Evolutionary conservation across 371 early-diverging fungal species (phyloP).

Genomic region (Smittium culicis): DNA sequence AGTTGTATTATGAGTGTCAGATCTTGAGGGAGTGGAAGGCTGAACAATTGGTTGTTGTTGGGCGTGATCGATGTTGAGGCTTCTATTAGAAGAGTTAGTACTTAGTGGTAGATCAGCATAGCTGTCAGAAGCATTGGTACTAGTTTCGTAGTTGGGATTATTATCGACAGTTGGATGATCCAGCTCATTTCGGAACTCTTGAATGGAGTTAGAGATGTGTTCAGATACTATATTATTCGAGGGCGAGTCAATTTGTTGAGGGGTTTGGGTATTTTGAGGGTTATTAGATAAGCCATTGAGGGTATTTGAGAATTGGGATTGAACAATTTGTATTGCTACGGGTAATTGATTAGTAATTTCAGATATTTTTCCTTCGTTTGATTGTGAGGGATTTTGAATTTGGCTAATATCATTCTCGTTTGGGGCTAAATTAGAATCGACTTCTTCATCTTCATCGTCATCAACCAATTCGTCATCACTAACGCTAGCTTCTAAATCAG

Average conservation of each 20-base stretch:
- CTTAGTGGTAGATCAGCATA: neutral
- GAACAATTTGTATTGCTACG: slow-evolving; percentile 5
- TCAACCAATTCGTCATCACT: slow-evolving; percentile 52
- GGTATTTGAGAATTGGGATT: slow-evolving; percentile 2
- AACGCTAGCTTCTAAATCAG: slow-evolving; percentile 77
- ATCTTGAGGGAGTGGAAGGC: neutral
- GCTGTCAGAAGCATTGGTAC: neutral
- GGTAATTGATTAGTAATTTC: slow-evolving; percentile 6
- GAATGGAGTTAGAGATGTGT: neutral
- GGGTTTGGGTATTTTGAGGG: neutral
- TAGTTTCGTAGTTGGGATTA: neutral
- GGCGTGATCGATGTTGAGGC: neutral
- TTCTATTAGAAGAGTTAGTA: neutral
- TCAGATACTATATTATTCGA: neutral
- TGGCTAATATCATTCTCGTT: neutral
- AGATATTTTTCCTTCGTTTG: neutral
- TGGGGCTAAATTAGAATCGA: neutral
- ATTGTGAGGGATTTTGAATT: neutral
- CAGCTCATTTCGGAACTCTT: neutral
- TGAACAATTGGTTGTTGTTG: neutral
- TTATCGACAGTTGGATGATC: neutral
- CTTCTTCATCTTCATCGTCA: neutral
- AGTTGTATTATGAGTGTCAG: neutral
- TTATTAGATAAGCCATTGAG: neutral
- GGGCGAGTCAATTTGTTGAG: neutral